Evolutionary conservation across 805 yeast species (phyloP), one percentile per base, ranked within the genome.

Genomic region (Suhomyces pyralidae): DNA sequence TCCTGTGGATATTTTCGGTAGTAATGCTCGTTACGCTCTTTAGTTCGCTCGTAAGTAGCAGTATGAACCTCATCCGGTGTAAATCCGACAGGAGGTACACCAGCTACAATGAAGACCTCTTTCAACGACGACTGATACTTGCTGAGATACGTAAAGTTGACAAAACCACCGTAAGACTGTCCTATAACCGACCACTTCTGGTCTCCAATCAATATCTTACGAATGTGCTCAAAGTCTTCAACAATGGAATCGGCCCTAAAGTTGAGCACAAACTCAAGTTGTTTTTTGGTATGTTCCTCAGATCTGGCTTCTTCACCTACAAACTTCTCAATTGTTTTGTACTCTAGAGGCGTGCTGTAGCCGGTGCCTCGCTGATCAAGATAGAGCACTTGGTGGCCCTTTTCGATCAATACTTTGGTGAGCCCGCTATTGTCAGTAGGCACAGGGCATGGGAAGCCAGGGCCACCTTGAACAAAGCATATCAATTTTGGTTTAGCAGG

Each of bases 301-400:
- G 63, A 52, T 3, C 58, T 52, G 14, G 3, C 54, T 14, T 50
- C 52, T 10, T 36, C 12, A 3, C 61, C 56, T 5, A 64, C 60
- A 15, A 55, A 49, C 7, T 51, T 46, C 6, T 56, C 54, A 36
- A 73, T 59, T 7, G 68, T 61, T 2, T 56, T 60, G 2, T 66
- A 61, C 45, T 79, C 81, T 17, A 83, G 60, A 0, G 82, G 77
- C 3, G 78, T 67, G 46, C 83, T 77, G 24, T 78, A 62, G 0
- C 86, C 87, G 0, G 86, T 82, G n/a, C 86, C 87, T 59, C 86
- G 64, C 61, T 82, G 86, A 65, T 82, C 87, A 46, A 80, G 64
- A 40, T 70, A 75, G 12, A 82, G 62, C 6, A 79, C 65, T 60
- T 73, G 74, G 57, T 69, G 77, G 2, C 79, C 81, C 38, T 66